Base-by-base conservation (phyloP, 2,329 filamentous ascomycete species). In the Fusarium sp. region DNA sequence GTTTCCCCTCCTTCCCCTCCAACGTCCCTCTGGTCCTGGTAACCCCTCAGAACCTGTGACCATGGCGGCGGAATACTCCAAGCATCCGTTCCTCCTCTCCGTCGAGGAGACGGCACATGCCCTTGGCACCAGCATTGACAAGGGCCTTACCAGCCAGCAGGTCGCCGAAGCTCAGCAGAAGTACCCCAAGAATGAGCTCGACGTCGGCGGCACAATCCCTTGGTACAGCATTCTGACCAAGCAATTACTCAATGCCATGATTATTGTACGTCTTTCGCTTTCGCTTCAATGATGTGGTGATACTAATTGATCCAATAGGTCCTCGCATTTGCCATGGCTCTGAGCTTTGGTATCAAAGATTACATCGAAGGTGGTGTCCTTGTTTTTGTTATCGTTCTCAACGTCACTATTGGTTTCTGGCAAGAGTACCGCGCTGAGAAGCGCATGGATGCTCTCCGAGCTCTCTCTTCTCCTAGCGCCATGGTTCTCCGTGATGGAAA, bases 211-310 rank as follows among this genome's bases (percentile, higher is more conserved):
- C 31, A 89, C 89, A 31, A 91, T 95, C 57, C 89, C 88, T 79
- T 88, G 91, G 92, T 86, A 91, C 77, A 95, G 92, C 77, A 94
- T 95, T 47, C 84, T 95, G 56, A 84, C 93, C 67, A 91, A 92
- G 77, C 93, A 95, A 81, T 82, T 94, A 25, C 89, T 91, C 79
- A 95, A 95, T 85, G 93, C 93, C 67, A 94, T 95, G 93, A 93
- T 93, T 66, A 82, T 95, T 77, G 90, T 90, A 83, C 74, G 88
- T 84, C 9, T 29, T 6, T 38, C n/a, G 25, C 62, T 27, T 11
- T 22, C 16, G 31, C 33, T 38, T 11, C 50, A 59, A 56, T 20
- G 5, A 8, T 6, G n/a, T 31, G 13, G 20, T 14, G 31, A 62
- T 61, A 38, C 62, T 63, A 64, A 69, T 35, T 40, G 50, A 33